A percentile compares a stretch with the other conserved stretches of the same genome.
Conservation (phyloP, 2,329 filamentous ascomycete species). For the Colletotrichum lindemuthianum region DNA sequence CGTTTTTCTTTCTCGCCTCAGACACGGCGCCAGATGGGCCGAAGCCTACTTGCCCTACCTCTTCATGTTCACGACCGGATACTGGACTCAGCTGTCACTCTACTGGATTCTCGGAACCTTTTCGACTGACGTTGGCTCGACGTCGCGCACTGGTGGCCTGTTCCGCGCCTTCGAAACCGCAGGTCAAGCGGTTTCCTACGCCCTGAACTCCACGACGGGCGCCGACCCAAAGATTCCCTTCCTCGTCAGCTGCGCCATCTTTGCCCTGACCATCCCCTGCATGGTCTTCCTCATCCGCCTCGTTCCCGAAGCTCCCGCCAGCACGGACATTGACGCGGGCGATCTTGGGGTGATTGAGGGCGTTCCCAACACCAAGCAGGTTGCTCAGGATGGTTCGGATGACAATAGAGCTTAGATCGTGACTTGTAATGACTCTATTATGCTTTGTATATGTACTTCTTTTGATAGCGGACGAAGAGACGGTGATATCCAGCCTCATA, state of each 20-base stretch:
- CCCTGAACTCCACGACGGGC: conserved; percentile 40
- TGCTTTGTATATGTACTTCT: no score
- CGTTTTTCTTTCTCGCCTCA: accelerated
- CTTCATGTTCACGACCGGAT: conserved; percentile 20
- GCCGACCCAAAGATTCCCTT: conserved; percentile 12
- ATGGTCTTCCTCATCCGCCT: conserved; percentile 25
- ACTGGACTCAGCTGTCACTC: conserved; percentile 37
- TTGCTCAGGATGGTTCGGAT: no score
- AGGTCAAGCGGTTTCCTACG: conserved; percentile 45
- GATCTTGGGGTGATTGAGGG: conserved; percentile 4
- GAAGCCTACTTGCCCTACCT: conserved; percentile 27
- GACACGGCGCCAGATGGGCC: conserved; percentile 23
- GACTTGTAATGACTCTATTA: no score
- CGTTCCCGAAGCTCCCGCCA: conserved; percentile 19
- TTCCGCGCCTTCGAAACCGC: conserved; percentile 43
- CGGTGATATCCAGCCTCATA: no score
- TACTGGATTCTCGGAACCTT: conserved; percentile 51
- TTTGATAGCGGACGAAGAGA: no score
- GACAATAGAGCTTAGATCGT: no score
- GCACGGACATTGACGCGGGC: conserved; percentile 21
- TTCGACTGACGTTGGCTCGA: conserved; percentile 45
- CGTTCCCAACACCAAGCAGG: neutral
- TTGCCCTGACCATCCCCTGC: conserved; percentile 12
- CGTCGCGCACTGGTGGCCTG: conserved; percentile 42
- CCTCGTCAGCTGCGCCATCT: conserved; percentile 8